Evolutionary conservation across 148 eudicot genomes (phyloP).

Genomic region (Chenopodium album): DNA sequence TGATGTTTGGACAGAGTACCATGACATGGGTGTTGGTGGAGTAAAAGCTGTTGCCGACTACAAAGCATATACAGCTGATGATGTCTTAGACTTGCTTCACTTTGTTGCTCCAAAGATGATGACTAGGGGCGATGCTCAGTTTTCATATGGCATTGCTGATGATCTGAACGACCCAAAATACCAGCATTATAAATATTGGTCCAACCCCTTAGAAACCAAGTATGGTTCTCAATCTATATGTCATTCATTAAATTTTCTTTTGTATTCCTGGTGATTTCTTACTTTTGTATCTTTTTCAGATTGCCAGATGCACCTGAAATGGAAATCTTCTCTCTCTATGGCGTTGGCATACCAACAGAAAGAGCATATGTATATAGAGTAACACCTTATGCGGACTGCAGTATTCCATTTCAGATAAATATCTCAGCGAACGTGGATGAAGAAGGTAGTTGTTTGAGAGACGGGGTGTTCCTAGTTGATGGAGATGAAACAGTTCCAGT

Average conservation of each 20-base stretch:
- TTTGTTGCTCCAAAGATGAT: constrained; percentile 94
- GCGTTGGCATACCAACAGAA: constrained; percentile 91
- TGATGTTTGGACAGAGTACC: constrained; percentile 96
- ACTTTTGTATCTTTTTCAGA: constrained; percentile 36
- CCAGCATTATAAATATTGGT: constrained; percentile 84
- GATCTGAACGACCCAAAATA: constrained; percentile 85
- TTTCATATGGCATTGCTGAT: constrained; percentile 90
- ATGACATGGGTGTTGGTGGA: constrained; percentile 94
- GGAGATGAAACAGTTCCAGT: constrained; percentile 97
- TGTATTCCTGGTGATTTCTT: neutral
- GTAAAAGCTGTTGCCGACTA: constrained; percentile 81
- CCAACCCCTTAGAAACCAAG: constrained; percentile 93
- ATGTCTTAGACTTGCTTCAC: constrained; percentile 64
- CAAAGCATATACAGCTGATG: constrained; percentile 74
- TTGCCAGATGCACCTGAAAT: constrained; percentile 95
- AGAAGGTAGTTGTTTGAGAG: constrained; percentile 51
- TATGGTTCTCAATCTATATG: constrained; percentile 18
- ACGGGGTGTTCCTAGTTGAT: constrained; percentile 67
- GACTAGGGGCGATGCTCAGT: constrained; percentile 83
- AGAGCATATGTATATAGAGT: constrained; percentile 76
- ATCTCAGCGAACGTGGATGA: constrained; percentile 55
- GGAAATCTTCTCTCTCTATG: constrained; percentile 86
- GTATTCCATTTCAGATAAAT: constrained; percentile 81
- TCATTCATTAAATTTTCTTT: neutral
- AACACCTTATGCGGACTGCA: constrained; percentile 68